Percentiles rank a stretch among this genome's conserved stretches.
These are phyloP conservation scores for Cetraspora pellucida DNA, from an alignment of 192 early-diverging fungal genomes.

Conservation along the genomic window DNA sequence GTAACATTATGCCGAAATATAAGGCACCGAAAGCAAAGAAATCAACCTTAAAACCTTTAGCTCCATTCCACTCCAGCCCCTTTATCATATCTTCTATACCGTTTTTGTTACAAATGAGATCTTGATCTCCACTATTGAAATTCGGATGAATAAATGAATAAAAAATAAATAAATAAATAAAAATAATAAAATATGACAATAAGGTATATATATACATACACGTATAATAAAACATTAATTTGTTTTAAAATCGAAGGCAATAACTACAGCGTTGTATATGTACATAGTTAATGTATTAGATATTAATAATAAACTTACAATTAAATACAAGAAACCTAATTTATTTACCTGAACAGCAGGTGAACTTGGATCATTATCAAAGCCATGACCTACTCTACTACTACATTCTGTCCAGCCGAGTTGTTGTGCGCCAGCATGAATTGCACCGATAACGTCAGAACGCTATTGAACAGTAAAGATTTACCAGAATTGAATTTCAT, in stretches of 20 bases:
- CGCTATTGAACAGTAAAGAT: constrained; percentile 29
- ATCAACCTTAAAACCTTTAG: constrained; percentile 59
- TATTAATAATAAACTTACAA: not conserved
- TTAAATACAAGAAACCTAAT: not conserved
- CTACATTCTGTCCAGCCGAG: constrained; percentile 69
- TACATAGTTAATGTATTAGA: not conserved
- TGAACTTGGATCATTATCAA: constrained; percentile 54
- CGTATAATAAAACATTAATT: constrained; percentile 63
- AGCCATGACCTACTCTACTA: constrained; percentile 43
- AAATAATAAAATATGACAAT: not conserved
- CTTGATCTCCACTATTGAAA: constrained; percentile 66
- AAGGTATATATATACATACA: constrained; percentile 39
- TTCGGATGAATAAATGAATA: no score
- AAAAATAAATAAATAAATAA: not conserved
- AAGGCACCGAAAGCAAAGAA: no score
- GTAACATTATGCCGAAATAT: not conserved
- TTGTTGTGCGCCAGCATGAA: constrained; percentile 54
- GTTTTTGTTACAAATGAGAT: constrained; percentile 79
- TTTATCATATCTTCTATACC: constrained; percentile 71
- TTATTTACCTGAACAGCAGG: constrained; percentile 61
- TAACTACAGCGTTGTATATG: constrained; percentile 45
- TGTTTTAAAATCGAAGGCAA: constrained; percentile 63
- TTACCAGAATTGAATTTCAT: no score
- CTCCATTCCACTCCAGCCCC: constrained; percentile 67
- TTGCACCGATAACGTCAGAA: constrained; percentile 50